Conservation (phyloP, 352 stramenopile genomes). For the Phytopythium cucurbitacearum region DNA sequence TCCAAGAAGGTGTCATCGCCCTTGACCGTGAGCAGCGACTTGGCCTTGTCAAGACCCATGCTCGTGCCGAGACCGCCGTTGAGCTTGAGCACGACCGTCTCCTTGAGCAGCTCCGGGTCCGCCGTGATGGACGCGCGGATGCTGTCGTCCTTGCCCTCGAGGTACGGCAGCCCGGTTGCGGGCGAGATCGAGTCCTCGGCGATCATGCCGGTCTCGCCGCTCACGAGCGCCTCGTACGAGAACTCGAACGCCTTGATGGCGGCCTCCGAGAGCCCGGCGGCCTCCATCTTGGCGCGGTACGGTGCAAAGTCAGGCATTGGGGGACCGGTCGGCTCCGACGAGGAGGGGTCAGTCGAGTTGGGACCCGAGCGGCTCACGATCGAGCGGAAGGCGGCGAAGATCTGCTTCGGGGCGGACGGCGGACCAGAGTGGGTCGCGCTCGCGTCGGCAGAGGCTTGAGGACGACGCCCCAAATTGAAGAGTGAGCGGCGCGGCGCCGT, state of each 20-base stretch:
- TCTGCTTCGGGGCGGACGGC: conserved; percentile 1
- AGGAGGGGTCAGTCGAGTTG: background rate
- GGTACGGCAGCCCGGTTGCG: conserved; percentile 70
- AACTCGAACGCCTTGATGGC: conserved; percentile 98
- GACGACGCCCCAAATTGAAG: conserved; percentile 8
- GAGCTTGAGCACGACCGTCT: conserved; percentile 87
- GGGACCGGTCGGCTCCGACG: background rate
- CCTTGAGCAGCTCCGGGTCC: conserved; percentile 68
- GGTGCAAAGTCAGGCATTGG: conserved; percentile 62
- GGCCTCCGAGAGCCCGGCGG: conserved; percentile 91
- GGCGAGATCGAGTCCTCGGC: conserved; percentile 91
- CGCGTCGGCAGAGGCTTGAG: conserved; percentile 1
- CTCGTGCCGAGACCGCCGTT: conserved; percentile 84
- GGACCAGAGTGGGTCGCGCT: no score
- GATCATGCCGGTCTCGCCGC: conserved; percentile 96
- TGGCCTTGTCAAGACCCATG: conserved; percentile 95
- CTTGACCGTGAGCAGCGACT: conserved; percentile 93
- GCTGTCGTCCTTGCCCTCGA: conserved; percentile 70
- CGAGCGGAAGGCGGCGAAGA: conserved; percentile 6
- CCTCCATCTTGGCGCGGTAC: conserved; percentile 96
- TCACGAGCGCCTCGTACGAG: conserved; percentile 94
- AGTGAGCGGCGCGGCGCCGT: conserved; percentile 5
- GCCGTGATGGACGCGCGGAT: conserved; percentile 75
- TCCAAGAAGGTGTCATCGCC: conserved; percentile 92
- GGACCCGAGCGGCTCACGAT: conserved; percentile 4